phyloP scores from a whole-genome alignment of 2,329 filamentous ascomycete species.

The Arthrobotrys sphaeroides region DNA sequence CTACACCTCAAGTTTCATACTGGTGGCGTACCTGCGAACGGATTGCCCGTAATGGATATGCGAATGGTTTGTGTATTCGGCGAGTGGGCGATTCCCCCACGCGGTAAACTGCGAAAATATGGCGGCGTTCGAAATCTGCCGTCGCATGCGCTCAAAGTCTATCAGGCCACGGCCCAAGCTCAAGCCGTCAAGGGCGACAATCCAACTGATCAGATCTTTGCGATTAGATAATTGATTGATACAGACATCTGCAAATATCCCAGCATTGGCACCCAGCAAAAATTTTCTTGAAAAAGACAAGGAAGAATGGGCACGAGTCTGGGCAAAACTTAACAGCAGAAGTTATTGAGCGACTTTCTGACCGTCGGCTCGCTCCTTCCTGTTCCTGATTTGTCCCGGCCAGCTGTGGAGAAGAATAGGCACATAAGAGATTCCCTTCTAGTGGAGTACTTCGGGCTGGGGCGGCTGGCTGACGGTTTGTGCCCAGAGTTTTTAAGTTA shows the following conservation, averaged over 20 bases:
- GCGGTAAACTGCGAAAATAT: not conserved
- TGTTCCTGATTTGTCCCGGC: constrained; percentile 30
- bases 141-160: not conserved
- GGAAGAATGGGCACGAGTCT: not conserved
- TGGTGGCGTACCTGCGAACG: constrained; percentile 4
- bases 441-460: constrained; percentile 17
- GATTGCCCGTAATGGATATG: not conserved
- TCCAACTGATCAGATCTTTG: constrained; percentile 13
- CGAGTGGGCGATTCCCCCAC: constrained; percentile 12
- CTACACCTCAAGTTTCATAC: not conserved
- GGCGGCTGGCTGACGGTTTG: constrained; percentile 7
- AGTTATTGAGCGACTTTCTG: constrained; percentile 37
- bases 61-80: not conserved
- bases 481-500: constrained; percentile 43
- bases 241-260: not conserved
- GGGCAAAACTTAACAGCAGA: constrained; percentile 8
- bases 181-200: constrained; percentile 13
- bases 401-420: constrained; percentile 18
- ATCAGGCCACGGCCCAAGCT: not conserved
- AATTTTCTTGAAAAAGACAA: constrained; percentile 8
- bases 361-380: constrained; percentile 34
- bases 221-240: constrained; percentile 46
- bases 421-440: constrained; percentile 8
- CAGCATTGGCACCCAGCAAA: constrained; percentile 24
- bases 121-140: not conserved